Base-by-base conservation (phyloP, 2,329 filamentous ascomycete genomes). In the Metarhizium brunneum region DNA sequence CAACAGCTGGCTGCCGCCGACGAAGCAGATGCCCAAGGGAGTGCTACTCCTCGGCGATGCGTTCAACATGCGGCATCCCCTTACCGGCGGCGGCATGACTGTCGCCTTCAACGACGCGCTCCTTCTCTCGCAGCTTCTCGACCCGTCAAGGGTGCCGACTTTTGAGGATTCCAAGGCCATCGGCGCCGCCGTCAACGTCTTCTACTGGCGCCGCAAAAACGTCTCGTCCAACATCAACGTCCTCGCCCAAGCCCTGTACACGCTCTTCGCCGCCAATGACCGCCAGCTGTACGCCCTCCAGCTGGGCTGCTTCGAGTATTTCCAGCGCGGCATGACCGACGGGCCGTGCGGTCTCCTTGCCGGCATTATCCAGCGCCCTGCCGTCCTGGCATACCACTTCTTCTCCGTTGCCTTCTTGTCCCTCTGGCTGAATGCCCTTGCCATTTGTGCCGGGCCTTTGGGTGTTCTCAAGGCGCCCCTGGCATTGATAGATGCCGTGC, bases 61-160 rank as follows among this genome's bases (percentile, higher is more conserved):
- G 14, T 86, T 95, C 80, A 99, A 99, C 76, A 99, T 99, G 94
- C 88, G 94, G n/a, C 94, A 99, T 73, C 94, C 94, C 2, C 80
- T 99, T 13, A 99, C 94, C 0, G 94, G 94, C 54, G 94, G 94
- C 61, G 94, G 94, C 64, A 99, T 99, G 94, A 97, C 92, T 0
- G 94, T 97, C 2, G 94, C 90, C 1, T 88, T 99, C 71, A 95
- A 92, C 73, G 94, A 99, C 67, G 92, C 89, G 1, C 80, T 94
- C 11, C 72, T 95, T 1, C 79, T 99, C 30, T 77, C 87, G 1
- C 80, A 86, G 8, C 76, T 96, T 25, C 81, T 99, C 2, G 77
- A 82, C 42, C 91, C 90, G 0, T 73, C 80, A 43, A 71, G 74
- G 7, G 79, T 96, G 0, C 86, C 88, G 4, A 75, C 80, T 60